Percentiles rank a stretch among this genome's conserved stretches.
Evolutionary conservation across 768 basidiomycete genomes (phyloP).

Genomic region (Chalciporus sphaerocephalus): DNA sequence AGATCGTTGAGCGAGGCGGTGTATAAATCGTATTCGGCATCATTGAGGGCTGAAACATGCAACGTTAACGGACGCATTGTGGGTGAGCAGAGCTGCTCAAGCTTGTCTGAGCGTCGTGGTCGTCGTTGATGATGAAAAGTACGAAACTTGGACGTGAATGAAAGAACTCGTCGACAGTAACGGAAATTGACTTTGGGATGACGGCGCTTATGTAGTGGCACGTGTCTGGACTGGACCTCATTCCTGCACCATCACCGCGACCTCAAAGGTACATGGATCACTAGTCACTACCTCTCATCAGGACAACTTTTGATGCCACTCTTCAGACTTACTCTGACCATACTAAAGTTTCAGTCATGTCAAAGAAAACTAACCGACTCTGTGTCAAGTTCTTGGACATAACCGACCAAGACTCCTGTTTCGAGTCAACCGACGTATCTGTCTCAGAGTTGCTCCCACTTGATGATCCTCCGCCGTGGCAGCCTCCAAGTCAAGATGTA

Average conservation of each 20-base stretch:
- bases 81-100: not conserved
- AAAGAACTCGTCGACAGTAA: slow-evolving; percentile 1
- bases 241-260: not conserved
- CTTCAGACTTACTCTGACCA: too few species aligned
- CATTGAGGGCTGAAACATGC: slow-evolving; percentile 72
- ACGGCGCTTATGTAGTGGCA: not conserved
- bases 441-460: not conserved
- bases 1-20: slow-evolving; percentile 57
- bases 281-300: too few species aligned
- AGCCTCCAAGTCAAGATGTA: slow-evolving; percentile 27
- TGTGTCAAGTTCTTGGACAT: not conserved
- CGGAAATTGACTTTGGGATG: slow-evolving; percentile 12
- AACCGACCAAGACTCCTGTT: too few species aligned
- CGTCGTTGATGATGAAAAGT: not conserved
- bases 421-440: not conserved
- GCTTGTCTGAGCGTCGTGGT: not conserved
- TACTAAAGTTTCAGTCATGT: not conserved
- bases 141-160: not conserved
- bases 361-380: not conserved
- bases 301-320: too few species aligned
- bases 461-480: slow-evolving; percentile 24
- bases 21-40: slow-evolving; percentile 67
- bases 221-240: not conserved
- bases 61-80: slow-evolving; percentile 61
- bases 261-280: too few species aligned